Evolutionary conservation across 2,329 filamentous ascomycete genomes (phyloP), one percentile per base, ranked within the genome.

Genomic region (Colletotrichum aenigma): DNA sequence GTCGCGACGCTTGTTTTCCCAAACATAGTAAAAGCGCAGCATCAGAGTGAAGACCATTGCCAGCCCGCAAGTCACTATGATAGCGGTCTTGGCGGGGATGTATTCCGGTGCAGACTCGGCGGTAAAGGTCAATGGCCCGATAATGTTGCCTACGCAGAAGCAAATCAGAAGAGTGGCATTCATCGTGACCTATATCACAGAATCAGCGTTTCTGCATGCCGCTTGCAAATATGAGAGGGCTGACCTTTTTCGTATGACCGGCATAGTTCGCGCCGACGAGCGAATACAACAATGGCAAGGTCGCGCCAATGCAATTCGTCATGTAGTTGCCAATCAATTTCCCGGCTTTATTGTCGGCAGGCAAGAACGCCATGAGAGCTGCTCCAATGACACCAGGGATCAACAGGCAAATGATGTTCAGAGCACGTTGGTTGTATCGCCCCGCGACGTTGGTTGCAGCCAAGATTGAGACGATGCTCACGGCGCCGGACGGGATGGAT

Each of bases 211-310:
- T 6, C 5, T 38, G 13, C 7, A 32, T 34, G 30, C 10, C 2
- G 24, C 18, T 66, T 21, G 2, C 16, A 7, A 10, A 4, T 12
- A 15, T 10, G 12, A 16, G 6, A 16, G 13, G 7, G 15, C 58
- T 26, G 13, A 66, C 72, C 79, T 93, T 93, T 83, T 94, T 94
- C 4, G 92, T 94, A 15, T 89, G 90, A 9, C 93, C 93, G 0
- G 88, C 93, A 0, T 92, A 94, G 81, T 94, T 94, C 9, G 89
- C 91, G 7, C 94, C 88, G 70, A 94, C 92, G 92, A 93, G 94
- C 0, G 91, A 89, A 0, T 94, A 90, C 34, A 94, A 89, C 7
- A 94, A 84, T 0, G 92, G 92, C 77, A 93, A 93, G 2, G 89
- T 90, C 1, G 91, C 91, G 74, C 92, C 94, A 10, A 94, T 84